Evolutionary conservation across 129 eudicot species (phyloP).

Genomic region (Flaveria bidentis): DNA sequence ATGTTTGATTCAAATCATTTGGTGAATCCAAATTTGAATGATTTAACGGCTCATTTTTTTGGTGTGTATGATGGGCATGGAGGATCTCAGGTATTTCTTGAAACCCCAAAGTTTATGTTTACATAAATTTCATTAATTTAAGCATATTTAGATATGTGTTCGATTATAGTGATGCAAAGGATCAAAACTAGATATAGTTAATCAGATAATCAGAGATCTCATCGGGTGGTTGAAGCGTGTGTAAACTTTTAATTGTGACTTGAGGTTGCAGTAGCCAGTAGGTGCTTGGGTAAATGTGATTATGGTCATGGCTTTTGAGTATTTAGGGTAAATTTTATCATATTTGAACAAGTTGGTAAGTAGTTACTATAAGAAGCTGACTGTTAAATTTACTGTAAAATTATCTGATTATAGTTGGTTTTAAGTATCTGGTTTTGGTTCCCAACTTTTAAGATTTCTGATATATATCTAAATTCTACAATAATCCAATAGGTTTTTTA

Average conservation of each 20-base stretch:
- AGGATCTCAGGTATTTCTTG: slow-evolving; percentile 5
- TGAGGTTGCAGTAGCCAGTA: not conserved
- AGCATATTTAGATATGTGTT: not conserved
- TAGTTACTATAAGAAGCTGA: not conserved
- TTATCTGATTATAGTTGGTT: not conserved
- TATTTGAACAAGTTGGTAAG: not conserved
- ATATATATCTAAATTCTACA: not conserved
- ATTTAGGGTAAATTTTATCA: not conserved
- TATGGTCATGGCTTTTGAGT: not conserved
- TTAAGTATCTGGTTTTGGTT: no score
- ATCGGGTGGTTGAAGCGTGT: not conserved
- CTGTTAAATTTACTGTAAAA: not conserved
- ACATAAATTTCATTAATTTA: not conserved
- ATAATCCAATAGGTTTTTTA: no score
- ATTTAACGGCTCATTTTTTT: not conserved
- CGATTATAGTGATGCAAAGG: not conserved
- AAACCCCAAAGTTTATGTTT: slow-evolving; percentile 1
- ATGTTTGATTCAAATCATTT: not conserved
- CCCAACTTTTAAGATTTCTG: not conserved
- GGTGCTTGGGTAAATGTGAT: slow-evolving; percentile 19
- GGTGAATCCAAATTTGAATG: slow-evolving; percentile 3
- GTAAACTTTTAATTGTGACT: not conserved
- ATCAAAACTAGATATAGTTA: not conserved
- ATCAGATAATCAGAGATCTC: not conserved
- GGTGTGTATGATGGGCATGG: slow-evolving; percentile 10